Conservation (phyloP, 148 eudicot species). For the Diospyros lotus region DNA sequence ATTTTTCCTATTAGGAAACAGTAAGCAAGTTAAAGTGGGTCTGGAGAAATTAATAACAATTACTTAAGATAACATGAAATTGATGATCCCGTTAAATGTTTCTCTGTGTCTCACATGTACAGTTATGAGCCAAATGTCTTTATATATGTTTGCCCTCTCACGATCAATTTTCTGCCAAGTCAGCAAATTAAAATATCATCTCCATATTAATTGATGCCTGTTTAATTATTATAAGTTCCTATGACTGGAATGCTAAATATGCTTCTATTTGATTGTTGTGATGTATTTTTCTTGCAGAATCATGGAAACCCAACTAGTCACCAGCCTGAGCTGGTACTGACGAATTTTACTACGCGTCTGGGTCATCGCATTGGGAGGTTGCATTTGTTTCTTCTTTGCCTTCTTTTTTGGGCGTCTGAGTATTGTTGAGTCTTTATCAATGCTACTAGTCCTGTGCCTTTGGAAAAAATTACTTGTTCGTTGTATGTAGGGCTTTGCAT, state of each 20-base stretch:
- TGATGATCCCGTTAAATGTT: too few species aligned
- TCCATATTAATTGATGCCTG: neutral
- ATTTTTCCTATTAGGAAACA: too few species aligned
- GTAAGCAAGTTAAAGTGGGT: neutral
- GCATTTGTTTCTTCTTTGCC: neutral
- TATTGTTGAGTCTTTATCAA: neutral
- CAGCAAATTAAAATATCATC: conserved; percentile 1
- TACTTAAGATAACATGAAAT: too few species aligned
- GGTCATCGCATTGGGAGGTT: conserved; percentile 75
- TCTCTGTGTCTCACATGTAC: too few species aligned
- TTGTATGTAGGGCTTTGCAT: neutral
- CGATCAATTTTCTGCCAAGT: neutral
- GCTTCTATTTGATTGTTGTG: neutral
- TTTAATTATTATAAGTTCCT: neutral
- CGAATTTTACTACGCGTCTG: conserved; percentile 75
- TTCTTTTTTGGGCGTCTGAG: neutral
- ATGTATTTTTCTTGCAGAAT: conserved; percentile 47
- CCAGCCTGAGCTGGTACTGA: conserved; percentile 82
- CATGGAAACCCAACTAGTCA: conserved; percentile 97
- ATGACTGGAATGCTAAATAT: neutral
- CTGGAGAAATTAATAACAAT: neutral
- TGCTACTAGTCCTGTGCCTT: neutral
- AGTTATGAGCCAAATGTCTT: too few species aligned
- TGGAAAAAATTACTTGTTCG: neutral
- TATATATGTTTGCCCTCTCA: too few species aligned